These are phyloP conservation scores for Scorias spongiosa DNA, from an alignment of 2,329 filamentous ascomycete genomes.

Conservation along the genomic window DNA sequence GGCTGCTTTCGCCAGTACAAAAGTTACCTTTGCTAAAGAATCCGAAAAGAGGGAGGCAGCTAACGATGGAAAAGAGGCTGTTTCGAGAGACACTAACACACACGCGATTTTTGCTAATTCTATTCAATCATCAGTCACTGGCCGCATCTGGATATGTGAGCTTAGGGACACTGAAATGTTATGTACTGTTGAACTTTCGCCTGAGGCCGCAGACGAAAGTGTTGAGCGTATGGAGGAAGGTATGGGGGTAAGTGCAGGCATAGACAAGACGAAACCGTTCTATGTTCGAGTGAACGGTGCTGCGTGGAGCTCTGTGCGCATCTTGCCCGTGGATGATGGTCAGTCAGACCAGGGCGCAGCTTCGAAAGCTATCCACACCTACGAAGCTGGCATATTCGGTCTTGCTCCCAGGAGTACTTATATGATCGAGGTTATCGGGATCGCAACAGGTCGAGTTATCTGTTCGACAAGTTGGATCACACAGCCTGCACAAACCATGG, in stretches of 20 bases:
- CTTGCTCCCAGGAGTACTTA: conserved; percentile 61
- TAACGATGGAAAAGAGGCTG: conserved; percentile 56
- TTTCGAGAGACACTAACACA: conserved; percentile 55
- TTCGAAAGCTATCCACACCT: conserved; percentile 25
- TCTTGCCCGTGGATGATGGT: conserved; percentile 31
- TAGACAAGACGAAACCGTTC: conserved; percentile 59
- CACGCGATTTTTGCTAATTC: conserved; percentile 53
- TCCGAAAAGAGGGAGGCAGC: conserved; percentile 59
- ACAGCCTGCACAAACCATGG: conserved; percentile 40
- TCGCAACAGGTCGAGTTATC: conserved; percentile 47
- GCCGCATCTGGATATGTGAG: conserved; percentile 68
- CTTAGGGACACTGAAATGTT: conserved; percentile 63
- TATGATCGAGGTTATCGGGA: conserved; percentile 62
- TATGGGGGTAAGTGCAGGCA: conserved; percentile 28
- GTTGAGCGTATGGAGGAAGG: conserved; percentile 21
- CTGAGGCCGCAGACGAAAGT: conserved; percentile 11
- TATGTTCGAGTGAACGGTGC: conserved; percentile 67
- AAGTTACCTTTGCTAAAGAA: conserved; percentile 86
- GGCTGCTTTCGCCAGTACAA: conserved; percentile 88
- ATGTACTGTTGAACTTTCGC: conserved; percentile 36
- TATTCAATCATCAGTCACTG: conserved; percentile 36
- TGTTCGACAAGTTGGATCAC: conserved; percentile 61
- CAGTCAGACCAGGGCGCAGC: conserved; percentile 21
- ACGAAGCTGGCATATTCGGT: conserved; percentile 54
- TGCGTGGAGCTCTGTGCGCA: conserved; percentile 63